phyloP scores from a whole-genome alignment of 1,139 yeast species.

The Geotrichum aggregatum region DNA sequence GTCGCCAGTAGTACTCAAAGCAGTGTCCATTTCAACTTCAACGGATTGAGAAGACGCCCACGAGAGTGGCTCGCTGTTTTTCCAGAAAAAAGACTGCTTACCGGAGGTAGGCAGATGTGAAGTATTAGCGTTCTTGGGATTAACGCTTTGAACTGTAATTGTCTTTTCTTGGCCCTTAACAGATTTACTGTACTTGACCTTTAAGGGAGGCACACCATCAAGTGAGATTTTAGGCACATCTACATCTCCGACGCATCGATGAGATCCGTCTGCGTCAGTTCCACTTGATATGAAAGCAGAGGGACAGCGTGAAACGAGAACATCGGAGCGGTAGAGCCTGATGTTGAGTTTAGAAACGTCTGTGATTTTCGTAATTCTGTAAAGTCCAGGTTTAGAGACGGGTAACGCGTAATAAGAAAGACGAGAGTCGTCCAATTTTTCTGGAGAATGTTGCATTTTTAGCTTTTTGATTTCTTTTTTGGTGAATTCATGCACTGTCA shows the following conservation, averaged over 20 bases:
- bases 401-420: constrained; percentile 55
- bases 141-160: constrained; percentile 47
- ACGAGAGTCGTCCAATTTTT: constrained; percentile 36
- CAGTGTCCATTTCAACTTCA: constrained; percentile 49
- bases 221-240: constrained; percentile 55
- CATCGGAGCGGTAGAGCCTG: constrained; percentile 58
- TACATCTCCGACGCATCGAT: constrained; percentile 61
- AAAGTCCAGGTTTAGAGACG: constrained; percentile 64
- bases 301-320: constrained; percentile 76
- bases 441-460: constrained; percentile 39
- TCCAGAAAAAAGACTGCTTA: constrained; percentile 26
- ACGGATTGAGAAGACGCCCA: constrained; percentile 54
- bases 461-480: constrained; percentile 47
- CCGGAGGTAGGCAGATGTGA: constrained; percentile 20
- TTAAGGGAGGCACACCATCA: constrained; percentile 73
- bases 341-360: constrained; percentile 60
- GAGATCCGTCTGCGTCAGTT: constrained; percentile 33
- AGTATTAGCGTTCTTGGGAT: constrained; percentile 37
- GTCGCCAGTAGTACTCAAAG: constrained; percentile 50
- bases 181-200: constrained; percentile 55
- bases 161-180: constrained; percentile 47
- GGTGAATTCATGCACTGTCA: constrained; percentile 51
- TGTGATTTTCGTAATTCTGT: constrained; percentile 59
- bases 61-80: constrained; percentile 42
- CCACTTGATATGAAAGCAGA: constrained; percentile 47